Conservation (phyloP, 306 rosid species). For the Dalbergia cultrata region DNA sequence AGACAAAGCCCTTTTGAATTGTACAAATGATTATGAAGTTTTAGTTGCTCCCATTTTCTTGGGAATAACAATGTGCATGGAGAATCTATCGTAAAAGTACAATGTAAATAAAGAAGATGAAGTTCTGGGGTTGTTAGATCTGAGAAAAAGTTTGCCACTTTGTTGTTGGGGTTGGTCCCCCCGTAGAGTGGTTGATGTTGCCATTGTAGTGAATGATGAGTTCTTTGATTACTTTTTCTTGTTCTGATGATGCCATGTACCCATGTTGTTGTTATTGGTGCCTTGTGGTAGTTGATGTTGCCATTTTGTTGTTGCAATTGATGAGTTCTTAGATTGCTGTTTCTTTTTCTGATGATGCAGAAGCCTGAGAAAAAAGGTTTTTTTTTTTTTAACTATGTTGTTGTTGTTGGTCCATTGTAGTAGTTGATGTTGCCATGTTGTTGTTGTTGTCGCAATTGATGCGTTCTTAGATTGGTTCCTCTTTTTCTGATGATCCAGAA, state of each 20-base stretch:
- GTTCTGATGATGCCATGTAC: too few relatives aligned
- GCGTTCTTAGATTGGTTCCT: too few relatives aligned
- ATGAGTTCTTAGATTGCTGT: too few relatives aligned
- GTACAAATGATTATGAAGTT: conserved; percentile 25
- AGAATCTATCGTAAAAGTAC: background rate
- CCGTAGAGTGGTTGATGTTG: background rate
- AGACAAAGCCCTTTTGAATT: background rate
- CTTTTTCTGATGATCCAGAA: background rate
- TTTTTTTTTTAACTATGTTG: background rate
- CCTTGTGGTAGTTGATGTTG: too few relatives aligned
- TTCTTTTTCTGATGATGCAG: too few relatives aligned
- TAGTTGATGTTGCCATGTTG: too few relatives aligned
- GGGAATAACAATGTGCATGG: conserved; percentile 46
- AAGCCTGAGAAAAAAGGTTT: too few relatives aligned
- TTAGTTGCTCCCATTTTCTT: background rate
- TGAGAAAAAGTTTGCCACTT: conserved; percentile 33
- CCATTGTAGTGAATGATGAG: background rate
- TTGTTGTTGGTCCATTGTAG: too few relatives aligned
- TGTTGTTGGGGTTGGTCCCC: conserved; percentile 1
- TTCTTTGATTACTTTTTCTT: too few relatives aligned
- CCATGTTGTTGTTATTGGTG: too few relatives aligned
- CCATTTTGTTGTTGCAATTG: too few relatives aligned
- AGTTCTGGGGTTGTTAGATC: conserved; percentile 45
- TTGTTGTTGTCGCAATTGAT: too few relatives aligned
- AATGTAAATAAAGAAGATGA: conserved; percentile 29